A percentile compares a stretch with the other conserved stretches of the same genome.
phyloP scores from a whole-genome alignment of 2,329 filamentous ascomycete species.

The Fusarium odoratissimum region DNA sequence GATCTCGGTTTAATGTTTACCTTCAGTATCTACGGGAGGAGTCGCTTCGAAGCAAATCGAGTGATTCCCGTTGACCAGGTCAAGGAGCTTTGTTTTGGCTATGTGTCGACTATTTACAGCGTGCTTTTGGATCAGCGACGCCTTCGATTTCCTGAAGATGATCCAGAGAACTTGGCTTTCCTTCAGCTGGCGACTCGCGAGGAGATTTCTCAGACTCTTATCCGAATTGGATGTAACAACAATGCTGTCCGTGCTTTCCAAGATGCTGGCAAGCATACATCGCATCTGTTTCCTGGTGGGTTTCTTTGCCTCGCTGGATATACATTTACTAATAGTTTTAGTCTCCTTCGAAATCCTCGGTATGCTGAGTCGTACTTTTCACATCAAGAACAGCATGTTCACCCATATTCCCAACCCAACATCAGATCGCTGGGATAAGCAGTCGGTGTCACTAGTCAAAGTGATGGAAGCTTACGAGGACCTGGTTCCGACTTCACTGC shows the following conservation, averaged over 20 bases:
- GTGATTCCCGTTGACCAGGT: conserved; percentile 65
- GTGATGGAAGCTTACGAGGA: conserved; percentile 55
- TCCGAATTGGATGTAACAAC: conserved; percentile 65
- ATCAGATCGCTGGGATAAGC: conserved; percentile 63
- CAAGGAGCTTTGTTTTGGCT: conserved; percentile 67
- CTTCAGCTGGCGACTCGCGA: conserved; percentile 61
- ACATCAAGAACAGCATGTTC: conserved; percentile 62
- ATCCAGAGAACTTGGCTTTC: conserved; percentile 55
- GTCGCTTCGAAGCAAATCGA: conserved; percentile 60
- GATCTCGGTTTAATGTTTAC: conserved; percentile 67
- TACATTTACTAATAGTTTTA: conserved; percentile 41
- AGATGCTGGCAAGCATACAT: conserved; percentile 53
- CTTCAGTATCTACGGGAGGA: conserved; percentile 63
- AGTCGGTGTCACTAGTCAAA: conserved; percentile 57
- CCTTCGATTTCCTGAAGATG: conserved; percentile 53
- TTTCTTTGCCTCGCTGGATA: not conserved
- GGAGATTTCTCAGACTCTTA: conserved; percentile 65
- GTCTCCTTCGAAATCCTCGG: conserved; percentile 69
- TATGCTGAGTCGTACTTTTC: conserved; percentile 65
- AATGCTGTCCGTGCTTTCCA: conserved; percentile 60
- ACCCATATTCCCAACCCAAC: conserved; percentile 69
- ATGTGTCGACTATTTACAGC: conserved; percentile 65
- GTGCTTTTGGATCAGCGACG: conserved; percentile 54
- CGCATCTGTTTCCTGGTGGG: conserved; percentile 64
- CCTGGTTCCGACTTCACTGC: conserved; percentile 44